Base-by-base conservation (phyloP, 2,329 filamentous ascomycete species). In the Botrytis hyacinthi region DNA sequence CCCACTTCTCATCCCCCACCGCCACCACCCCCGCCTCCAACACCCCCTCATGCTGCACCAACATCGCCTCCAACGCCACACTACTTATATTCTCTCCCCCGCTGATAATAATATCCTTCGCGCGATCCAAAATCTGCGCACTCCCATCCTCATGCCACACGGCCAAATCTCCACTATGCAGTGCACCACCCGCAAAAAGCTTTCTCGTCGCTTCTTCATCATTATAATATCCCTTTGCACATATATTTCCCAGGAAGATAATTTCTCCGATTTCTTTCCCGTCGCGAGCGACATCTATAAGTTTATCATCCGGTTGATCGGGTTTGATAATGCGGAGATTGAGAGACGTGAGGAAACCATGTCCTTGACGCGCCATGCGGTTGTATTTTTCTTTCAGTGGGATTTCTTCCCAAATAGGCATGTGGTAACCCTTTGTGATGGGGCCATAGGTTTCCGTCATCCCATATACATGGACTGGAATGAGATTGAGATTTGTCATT, bases 71-170 rank as follows among this genome's bases (percentile, higher is more conserved):
- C 5, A 99, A 87, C 0, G 96, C 94, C 1, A 99, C 92, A 0
- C 93, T 97, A 4, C 93, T 97, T 75, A 99, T 98, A 82, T 99
- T 99, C 83, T 99, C 96, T 73, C 96, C 96, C 65, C 95, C 93
- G 71, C 93, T 97, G 76, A 99, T 99, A 80, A 99, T 99, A 71
- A 99, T 98, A 81, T 99, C 96, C 85, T 99, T 99, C 22, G 94
- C 93, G 32, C 96, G 88, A 83, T 99, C 96, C 74, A 97, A 85
- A 76, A 99, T 97, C 84, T 98, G 94, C 62, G 94, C 91, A 73
- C 93, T 92, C 2, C 95, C 95, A 81, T 98, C 96, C 0, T 92
- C 87, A 83, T 98, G 93, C 92, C 93, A 95, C 0, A 98, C 95
- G 0, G 96, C 96, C 67, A 99, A 83, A 82, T 99, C 96, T 0